Evolutionary conservation across 441 rosid species (phyloP).

Genomic region (Bocquillonia castaneifolia): DNA sequence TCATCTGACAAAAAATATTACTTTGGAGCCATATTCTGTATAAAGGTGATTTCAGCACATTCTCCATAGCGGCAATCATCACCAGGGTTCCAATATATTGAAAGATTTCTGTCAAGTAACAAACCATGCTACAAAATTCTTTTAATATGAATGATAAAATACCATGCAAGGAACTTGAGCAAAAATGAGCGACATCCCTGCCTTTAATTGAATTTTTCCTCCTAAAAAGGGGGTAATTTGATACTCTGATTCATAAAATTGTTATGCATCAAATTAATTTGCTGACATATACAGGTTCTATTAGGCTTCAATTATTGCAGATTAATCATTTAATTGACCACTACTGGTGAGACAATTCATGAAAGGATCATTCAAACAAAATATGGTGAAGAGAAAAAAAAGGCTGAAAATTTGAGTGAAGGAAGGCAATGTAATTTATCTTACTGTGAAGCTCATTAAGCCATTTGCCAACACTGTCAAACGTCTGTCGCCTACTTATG

Average conservation of each 20-base stretch:
- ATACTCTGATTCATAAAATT: neutral
- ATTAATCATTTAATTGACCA: neutral
- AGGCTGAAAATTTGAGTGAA: neutral
- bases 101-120: neutral
- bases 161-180: neutral
- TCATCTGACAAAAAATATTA: neutral
- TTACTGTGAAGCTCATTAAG: conserved; percentile 59
- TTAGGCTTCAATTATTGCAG: neutral
- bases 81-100: neutral
- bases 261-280: neutral
- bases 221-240: neutral
- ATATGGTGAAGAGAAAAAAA: neutral
- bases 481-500: conserved; percentile 48
- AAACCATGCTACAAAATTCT: neutral
- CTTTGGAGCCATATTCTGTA: neutral
- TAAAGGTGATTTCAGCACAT: neutral
- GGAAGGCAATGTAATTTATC: conserved; percentile 8
- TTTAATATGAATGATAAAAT: neutral
- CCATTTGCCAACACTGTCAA: conserved; percentile 55
- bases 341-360: neutral
- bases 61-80: neutral
- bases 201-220: neutral
- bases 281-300: neutral
- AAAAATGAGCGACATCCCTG: neutral
- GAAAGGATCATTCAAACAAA: neutral